Evolutionary conservation across 371 early-diverging fungal species (phyloP).

Genomic region (Mortierella sp.): DNA sequence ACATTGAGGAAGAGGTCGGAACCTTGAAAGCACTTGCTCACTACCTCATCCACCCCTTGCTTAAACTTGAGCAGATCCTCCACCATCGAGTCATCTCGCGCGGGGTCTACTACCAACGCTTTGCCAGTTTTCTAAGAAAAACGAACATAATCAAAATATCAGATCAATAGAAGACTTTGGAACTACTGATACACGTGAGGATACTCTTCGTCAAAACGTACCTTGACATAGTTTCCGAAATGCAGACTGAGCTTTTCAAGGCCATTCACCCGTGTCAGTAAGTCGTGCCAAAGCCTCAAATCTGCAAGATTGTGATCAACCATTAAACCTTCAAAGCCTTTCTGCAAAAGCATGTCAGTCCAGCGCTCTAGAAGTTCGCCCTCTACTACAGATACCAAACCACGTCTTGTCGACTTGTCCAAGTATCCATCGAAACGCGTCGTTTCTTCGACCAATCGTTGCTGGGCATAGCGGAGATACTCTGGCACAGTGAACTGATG

Average conservation of each 20-base stretch:
- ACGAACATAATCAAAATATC: not conserved
- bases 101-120: slow-evolving; percentile 63
- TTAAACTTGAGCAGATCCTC: slow-evolving; percentile 77
- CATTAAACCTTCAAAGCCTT: slow-evolving; percentile 83
- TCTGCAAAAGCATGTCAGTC: slow-evolving; percentile 69
- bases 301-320: slow-evolving; percentile 65
- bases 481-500: slow-evolving; percentile 60
- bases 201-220: not conserved
- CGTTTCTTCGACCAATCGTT: slow-evolving; percentile 75
- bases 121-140: slow-evolving; percentile 68
- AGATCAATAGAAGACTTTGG: slow-evolving; percentile 14
- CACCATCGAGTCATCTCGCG: slow-evolving; percentile 73
- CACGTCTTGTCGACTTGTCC: slow-evolving; percentile 73
- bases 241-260: slow-evolving; percentile 51
- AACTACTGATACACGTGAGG: not conserved
- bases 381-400: slow-evolving; percentile 68
- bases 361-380: slow-evolving; percentile 72
- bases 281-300: slow-evolving; percentile 66
- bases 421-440: slow-evolving; percentile 76
- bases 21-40: slow-evolving; percentile 69
- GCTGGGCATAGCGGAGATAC: slow-evolving; percentile 72
- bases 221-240: slow-evolving; percentile 62
- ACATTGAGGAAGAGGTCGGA: slow-evolving; percentile 72
- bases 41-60: slow-evolving; percentile 70
- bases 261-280: slow-evolving; percentile 61